Base-by-base conservation (phyloP, 768 basidiomycete species). In the Dacryopinax spathularia region DNA sequence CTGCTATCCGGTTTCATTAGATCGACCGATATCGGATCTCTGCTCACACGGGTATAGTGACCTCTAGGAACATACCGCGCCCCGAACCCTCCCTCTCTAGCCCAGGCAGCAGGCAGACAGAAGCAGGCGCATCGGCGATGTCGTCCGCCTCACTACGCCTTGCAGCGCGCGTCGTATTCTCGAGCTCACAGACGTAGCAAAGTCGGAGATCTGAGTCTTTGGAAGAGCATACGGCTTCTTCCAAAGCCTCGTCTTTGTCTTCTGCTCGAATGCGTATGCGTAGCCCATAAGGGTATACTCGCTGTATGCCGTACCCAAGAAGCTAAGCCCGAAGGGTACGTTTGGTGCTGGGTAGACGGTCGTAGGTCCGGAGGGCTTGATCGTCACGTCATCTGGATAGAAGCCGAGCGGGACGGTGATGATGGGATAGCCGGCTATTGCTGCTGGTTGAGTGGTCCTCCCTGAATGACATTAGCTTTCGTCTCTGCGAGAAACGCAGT, bases 231-330 rank as follows among this genome's bases (percentile, higher is more conserved):
- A 81, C 2, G 83, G 84, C 69, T 70, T 75, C 65, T 79, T 75
- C 60, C 71, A 70, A 60, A 83, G 69, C 18, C 84, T 71, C 0
- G 78, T 80, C 63, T 80, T 75, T 4, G 85, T 86, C 65, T 76
- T 78, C 70, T 85, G 84, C 70, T 87, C 85, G 65, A 82, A 86
- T 1, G 84, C 84, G 72, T 79, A 86, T 1, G 77, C 86, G 64
- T 82, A 78, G 0, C 80, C 75, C 63, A 87, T 78, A 43, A 86
- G 75, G 20, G 77, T 71, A 68, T 79, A 81, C 63, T 85, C 85
- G 41, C 81, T 81, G 70, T 81, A 86, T 16, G 81, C 81, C 0
- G 83, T 82, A 0, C 83, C 83, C 12, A 84, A 67, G 73, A 87
- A 86, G 2, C 82, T 80, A 6, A 86, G 70, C 0, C 85, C 85